Base-by-base conservation (phyloP, 352 stramenopile species). In the Phytophthora litchii region DNA sequence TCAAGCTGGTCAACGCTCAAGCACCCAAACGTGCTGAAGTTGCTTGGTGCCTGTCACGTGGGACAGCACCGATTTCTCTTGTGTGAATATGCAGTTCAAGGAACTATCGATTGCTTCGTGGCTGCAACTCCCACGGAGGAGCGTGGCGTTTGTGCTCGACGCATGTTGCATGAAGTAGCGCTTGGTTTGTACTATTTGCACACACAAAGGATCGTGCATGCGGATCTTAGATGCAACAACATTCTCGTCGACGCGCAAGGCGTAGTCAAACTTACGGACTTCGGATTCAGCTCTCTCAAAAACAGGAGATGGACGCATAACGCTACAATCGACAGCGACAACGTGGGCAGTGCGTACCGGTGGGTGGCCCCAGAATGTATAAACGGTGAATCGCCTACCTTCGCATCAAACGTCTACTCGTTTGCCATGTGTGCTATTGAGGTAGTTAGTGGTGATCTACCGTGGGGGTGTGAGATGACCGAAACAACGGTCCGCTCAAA, bases 371-470 rank as follows among this genome's bases (percentile, higher is more conserved):
- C 67, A 0, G 73, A 82, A 34, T 62, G 61, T n/a, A 21, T 76
- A 21, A 4, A n/a, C 12, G 70, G 59, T 0, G 40, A 55, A 32
- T n/a, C 21, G 2, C 16, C 57, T 20, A 56, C 62, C 0, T 64
- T 62, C 17, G 64, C 60, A 25, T 76, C 70, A n/a, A 76, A 80
- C 37, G 52, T 83, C 1, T 80, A 74, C n/a, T 56, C 49, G 4
- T 64, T 83, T 7, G 67, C 58, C 4, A 74, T 83, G 64, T 76
- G 67, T 21, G 66, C 66, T 17, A 60, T 80, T 3, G 60, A 78
- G 53, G 54, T 68, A 0, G 32, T 78, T 4, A 76, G 44, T 36
- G 59, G 56, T 0, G 34, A 59, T 6, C 12, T 64, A n/a, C 70
- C 70, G 0, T 80, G 64, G 67, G 46, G 54, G 0, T 35, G 40